Conservation (phyloP, 1,284 basidiomycete genomes). For the Apiotrichum mycotoxinovorans region DNA sequence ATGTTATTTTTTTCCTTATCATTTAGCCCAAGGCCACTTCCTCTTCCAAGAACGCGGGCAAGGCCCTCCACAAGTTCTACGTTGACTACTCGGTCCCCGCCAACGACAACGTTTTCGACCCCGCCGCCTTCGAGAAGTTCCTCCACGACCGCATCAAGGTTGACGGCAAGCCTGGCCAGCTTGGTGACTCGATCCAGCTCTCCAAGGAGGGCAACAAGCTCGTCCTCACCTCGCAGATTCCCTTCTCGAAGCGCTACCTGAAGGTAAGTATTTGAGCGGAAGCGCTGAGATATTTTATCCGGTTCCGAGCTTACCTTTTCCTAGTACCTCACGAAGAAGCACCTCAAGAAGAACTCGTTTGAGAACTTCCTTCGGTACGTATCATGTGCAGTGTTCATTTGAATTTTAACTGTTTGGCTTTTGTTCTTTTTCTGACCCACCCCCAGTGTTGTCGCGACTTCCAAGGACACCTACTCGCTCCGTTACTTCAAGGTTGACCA, state of each 20-base stretch:
- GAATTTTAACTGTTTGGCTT: conserved; percentile 5
- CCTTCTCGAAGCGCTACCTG: conserved; percentile 82
- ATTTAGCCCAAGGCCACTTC: conserved; percentile 45
- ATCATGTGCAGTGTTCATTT: not conserved
- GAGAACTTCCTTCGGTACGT: conserved; percentile 49
- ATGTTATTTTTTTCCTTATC: not conserved
- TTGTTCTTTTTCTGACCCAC: too few relatives aligned
- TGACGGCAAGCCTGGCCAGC: conserved; percentile 63
- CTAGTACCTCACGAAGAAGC: conserved; percentile 94
- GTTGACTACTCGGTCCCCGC: conserved; percentile 94
- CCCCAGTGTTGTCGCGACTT: conserved; percentile 77
- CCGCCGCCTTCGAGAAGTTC: conserved; percentile 86
- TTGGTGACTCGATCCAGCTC: conserved; percentile 80
- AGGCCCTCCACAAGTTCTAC: conserved; percentile 78
- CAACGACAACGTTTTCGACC: conserved; percentile 83
- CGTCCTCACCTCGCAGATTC: conserved; percentile 73
- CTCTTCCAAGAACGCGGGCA: conserved; percentile 56
- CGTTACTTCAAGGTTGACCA: conserved; percentile 93
- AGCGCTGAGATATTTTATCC: not conserved
- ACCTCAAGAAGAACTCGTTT: conserved; percentile 64
- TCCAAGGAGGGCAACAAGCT: conserved; percentile 74
- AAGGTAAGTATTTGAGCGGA: conserved; percentile 24
- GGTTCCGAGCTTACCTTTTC: not conserved
- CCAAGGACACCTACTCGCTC: conserved; percentile 84
- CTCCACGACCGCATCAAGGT: conserved; percentile 93